These are phyloP conservation scores for Blastomyces parvus DNA, from an alignment of 2,329 filamentous ascomycete genomes.

Conservation along the genomic window DNA sequence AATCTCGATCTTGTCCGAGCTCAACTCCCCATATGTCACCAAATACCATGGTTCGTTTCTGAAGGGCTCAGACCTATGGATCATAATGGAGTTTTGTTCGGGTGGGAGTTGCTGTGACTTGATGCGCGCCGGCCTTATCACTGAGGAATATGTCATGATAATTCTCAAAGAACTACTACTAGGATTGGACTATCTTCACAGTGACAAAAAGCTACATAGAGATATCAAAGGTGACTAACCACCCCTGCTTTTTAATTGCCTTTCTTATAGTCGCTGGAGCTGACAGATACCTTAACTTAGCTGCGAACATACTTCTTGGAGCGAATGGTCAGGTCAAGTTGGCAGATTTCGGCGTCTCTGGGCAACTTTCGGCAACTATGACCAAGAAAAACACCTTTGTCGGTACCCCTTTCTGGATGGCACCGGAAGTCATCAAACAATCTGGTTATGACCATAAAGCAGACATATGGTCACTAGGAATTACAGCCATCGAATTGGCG, in stretches of 20 bases:
- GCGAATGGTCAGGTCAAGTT: slow-evolving; percentile 93
- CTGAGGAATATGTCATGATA: slow-evolving; percentile 94
- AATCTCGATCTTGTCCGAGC: slow-evolving; percentile 91
- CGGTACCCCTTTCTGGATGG: slow-evolving; percentile 99
- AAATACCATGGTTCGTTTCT: slow-evolving; percentile 97
- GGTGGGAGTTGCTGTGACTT: slow-evolving; percentile 93
- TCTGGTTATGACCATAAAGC: slow-evolving; percentile 97
- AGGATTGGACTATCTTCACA: slow-evolving; percentile 85
- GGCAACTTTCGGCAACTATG: slow-evolving; percentile 94
- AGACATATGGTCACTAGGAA: slow-evolving; percentile 94
- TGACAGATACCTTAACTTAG: slow-evolving; percentile 36
- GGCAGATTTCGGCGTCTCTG: slow-evolving; percentile 93
- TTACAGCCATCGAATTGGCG: slow-evolving; percentile 84
- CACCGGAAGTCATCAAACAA: slow-evolving; percentile 96
- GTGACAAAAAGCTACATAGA: slow-evolving; percentile 89
- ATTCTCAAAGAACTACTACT: slow-evolving; percentile 82
- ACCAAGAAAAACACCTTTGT: slow-evolving; percentile 99
- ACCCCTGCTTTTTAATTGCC: background rate
- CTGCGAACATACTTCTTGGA: slow-evolving; percentile 83
- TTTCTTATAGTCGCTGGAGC: background rate
- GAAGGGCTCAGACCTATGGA: slow-evolving; percentile 94
- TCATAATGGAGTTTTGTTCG: slow-evolving; percentile 98
- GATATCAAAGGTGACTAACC: slow-evolving; percentile 72
- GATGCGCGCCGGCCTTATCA: slow-evolving; percentile 84
- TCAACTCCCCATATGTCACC: slow-evolving; percentile 92